Evolutionary conservation across 1,139 yeast genomes (phyloP).

Genomic region (Arxiozyma heterogenica): DNA sequence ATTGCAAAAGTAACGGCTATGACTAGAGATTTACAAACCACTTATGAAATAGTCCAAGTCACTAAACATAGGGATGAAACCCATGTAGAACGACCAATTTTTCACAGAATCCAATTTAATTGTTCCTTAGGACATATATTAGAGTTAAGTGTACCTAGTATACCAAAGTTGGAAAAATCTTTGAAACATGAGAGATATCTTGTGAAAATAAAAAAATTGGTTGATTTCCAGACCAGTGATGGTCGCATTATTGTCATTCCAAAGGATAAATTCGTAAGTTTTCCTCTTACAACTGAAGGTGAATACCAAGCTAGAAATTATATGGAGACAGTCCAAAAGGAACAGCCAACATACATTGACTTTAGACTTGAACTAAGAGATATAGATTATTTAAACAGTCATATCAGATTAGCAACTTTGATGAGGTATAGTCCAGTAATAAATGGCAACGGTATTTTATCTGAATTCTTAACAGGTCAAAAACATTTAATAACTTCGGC

Average conservation of each 20-base stretch:
- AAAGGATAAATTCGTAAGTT: slow-evolving; percentile 19
- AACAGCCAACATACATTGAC: slow-evolving; percentile 21
- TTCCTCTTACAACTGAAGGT: slow-evolving; percentile 20
- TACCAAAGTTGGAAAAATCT: slow-evolving; percentile 17
- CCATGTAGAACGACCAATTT: slow-evolving; percentile 14
- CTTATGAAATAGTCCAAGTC: slow-evolving; percentile 32
- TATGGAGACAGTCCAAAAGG: slow-evolving; percentile 9
- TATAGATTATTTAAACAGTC: slow-evolving; percentile 21
- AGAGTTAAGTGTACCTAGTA: slow-evolving; percentile 26
- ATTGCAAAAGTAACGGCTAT: slow-evolving; percentile 33
- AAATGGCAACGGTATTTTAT: slow-evolving; percentile 26
- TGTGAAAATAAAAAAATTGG: slow-evolving; percentile 17
- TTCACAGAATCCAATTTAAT: slow-evolving; percentile 25
- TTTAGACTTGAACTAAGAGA: slow-evolving; percentile 35
- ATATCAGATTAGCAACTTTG: slow-evolving; percentile 27
- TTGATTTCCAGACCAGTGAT: slow-evolving; percentile 15
- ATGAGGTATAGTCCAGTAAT: slow-evolving; percentile 33
- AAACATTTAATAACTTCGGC: slow-evolving; percentile 16
- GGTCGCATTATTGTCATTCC: slow-evolving; percentile 19
- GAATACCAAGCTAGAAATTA: slow-evolving; percentile 12
- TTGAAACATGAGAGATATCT: slow-evolving; percentile 12
- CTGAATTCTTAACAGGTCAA: slow-evolving; percentile 19
- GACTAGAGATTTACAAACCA: slow-evolving; percentile 36
- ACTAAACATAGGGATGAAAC: slow-evolving; percentile 21
- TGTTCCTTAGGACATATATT: slow-evolving; percentile 33